phyloP scores from a whole-genome alignment of 75 land plant genomes.

The Ceratopteris richardii region DNA sequence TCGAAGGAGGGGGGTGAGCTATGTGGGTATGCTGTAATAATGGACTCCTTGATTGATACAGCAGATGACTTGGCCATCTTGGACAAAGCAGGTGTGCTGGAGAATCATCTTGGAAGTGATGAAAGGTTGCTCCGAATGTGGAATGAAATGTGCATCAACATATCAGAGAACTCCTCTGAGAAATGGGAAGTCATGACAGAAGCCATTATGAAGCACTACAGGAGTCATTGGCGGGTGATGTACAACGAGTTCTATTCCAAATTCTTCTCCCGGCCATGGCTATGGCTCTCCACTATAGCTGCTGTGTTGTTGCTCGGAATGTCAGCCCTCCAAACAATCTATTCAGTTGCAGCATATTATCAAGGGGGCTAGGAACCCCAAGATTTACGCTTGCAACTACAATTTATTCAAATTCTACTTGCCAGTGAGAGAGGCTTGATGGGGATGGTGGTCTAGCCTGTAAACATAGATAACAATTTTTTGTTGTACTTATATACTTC shows the following conservation, averaged over 20 bases:
- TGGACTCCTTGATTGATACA: background rate
- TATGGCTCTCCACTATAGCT: background rate
- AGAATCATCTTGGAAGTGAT: background rate
- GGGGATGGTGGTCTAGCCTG: too few relatives aligned
- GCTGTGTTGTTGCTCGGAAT: background rate
- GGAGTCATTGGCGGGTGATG: background rate
- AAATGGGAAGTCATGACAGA: background rate
- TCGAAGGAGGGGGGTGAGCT: constrained; percentile 3
- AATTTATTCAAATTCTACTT: too few relatives aligned
- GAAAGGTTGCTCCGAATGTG: background rate
- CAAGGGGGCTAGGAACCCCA: too few relatives aligned
- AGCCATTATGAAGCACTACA: background rate
- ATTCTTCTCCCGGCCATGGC: background rate
- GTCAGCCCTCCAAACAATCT: background rate
- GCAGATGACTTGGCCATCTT: too few relatives aligned
- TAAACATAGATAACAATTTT: too few relatives aligned
- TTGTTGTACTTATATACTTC: too few relatives aligned
- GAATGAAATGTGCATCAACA: background rate
- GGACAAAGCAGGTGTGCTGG: background rate
- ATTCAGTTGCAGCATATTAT: background rate
- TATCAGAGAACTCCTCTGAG: background rate
- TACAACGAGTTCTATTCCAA: background rate
- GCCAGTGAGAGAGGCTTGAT: too few relatives aligned
- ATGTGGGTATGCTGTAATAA: background rate
- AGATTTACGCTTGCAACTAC: too few relatives aligned